Conservation (phyloP, 345 rosid species). For the Garcia nutans region DNA sequence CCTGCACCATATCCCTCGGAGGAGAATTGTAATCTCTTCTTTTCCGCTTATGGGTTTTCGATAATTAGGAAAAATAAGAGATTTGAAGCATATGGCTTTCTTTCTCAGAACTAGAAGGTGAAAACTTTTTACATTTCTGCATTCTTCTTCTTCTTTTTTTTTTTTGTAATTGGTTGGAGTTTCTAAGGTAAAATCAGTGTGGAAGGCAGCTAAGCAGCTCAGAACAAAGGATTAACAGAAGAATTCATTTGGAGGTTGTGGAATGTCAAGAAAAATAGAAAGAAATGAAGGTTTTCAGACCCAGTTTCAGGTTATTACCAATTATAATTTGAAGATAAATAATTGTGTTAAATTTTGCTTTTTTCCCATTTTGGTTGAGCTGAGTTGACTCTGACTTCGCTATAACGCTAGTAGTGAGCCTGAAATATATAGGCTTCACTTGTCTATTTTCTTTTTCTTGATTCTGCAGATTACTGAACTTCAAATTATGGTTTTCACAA, state of each 20-base stretch:
- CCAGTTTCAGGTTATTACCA: neutral
- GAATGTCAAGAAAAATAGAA: neutral
- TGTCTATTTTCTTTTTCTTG: neutral
- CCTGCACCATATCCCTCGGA: too few species aligned
- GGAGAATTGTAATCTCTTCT: too few species aligned
- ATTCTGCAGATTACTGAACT: neutral
- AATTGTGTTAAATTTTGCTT: neutral
- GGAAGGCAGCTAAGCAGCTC: neutral
- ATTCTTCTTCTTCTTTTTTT: too few species aligned
- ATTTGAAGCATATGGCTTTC: too few species aligned
- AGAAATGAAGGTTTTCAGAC: neutral
- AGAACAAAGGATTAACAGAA: too few species aligned
- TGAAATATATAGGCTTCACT: neutral
- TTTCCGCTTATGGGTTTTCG: too few species aligned
- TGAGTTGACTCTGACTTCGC: neutral
- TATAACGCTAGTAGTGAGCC: neutral
- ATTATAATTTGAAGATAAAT: neutral
- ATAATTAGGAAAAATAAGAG: too few species aligned
- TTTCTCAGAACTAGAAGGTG: too few species aligned
- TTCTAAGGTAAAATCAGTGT: too few species aligned
- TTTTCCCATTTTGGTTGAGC: neutral
- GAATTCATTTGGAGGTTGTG: neutral
- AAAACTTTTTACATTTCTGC: too few species aligned
- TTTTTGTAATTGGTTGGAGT: too few species aligned
- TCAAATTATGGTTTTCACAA: neutral